A percentile compares a stretch with the other conserved stretches of the same genome.
These are phyloP conservation scores for Colletotrichum echinochloae DNA, from an alignment of 2,329 filamentous ascomycete genomes.

Conservation along the genomic window DNA sequence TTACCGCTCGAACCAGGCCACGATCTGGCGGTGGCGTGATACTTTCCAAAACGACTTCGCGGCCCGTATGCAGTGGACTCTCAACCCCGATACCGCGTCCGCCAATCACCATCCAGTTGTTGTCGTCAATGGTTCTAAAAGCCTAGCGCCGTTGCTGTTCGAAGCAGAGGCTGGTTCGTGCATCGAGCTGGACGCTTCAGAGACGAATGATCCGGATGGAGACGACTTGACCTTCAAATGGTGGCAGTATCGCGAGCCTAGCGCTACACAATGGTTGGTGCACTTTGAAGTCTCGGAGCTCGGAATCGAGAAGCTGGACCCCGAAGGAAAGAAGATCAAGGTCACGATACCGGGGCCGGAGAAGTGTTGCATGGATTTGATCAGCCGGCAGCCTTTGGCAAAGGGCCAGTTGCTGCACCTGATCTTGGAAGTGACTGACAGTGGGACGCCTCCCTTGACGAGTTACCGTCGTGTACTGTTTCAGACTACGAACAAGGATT, in stretches of 20 bases:
- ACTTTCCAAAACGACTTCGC: slow-evolving; percentile 57
- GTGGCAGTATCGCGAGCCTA: slow-evolving; percentile 60
- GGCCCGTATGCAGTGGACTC: slow-evolving; percentile 55
- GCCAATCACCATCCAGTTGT: slow-evolving; percentile 61
- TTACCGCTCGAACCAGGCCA: slow-evolving; percentile 48
- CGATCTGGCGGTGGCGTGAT: slow-evolving; percentile 57
- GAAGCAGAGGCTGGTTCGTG: slow-evolving; percentile 54
- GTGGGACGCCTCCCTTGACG: slow-evolving; percentile 57
- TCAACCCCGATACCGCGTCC: slow-evolving; percentile 44
- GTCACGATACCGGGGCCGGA: slow-evolving; percentile 45
- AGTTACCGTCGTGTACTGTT: slow-evolving; percentile 61
- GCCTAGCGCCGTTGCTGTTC: slow-evolving; percentile 53
- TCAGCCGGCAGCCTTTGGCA: slow-evolving; percentile 19
- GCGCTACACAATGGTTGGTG: slow-evolving; percentile 55
- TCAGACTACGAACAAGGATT: slow-evolving; percentile 48
- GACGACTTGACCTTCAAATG: slow-evolving; percentile 59
- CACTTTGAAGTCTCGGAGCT: slow-evolving; percentile 55
- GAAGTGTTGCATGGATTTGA: slow-evolving; percentile 49
- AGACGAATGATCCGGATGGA: slow-evolving; percentile 60
- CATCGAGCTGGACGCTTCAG: slow-evolving; percentile 57
- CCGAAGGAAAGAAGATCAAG: slow-evolving; percentile 37
- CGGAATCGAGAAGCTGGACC: slow-evolving; percentile 44
- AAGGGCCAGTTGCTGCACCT: slow-evolving; percentile 60
- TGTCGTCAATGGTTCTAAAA: slow-evolving; percentile 55
- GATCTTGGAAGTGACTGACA: slow-evolving; percentile 61